These are phyloP conservation scores for Nothophytophthora sp. DNA, from an alignment of 352 stramenopile species.

Conservation along the genomic window DNA sequence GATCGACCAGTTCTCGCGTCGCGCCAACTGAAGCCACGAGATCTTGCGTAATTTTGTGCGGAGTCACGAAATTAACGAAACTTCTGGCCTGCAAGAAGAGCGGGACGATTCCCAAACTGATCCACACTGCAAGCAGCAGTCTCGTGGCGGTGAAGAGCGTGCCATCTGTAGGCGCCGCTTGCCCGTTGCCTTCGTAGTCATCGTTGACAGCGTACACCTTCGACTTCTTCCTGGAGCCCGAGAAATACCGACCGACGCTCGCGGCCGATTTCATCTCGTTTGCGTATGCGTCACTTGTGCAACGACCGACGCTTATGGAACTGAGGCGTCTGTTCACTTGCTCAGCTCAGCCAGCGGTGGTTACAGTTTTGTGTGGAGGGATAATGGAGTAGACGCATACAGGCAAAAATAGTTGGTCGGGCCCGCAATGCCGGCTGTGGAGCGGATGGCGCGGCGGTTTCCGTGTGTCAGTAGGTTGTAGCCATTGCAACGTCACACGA, in stretches of 20 bases:
- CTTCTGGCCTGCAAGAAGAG: slow-evolving; percentile 14
- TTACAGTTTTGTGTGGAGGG: too few species aligned
- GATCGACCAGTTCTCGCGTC: background rate
- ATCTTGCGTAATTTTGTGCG: slow-evolving; percentile 18
- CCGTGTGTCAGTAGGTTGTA: too few species aligned
- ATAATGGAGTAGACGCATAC: too few species aligned
- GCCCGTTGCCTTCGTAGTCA: background rate
- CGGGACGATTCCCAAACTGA: slow-evolving; percentile 8
- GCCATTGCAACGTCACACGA: too few species aligned
- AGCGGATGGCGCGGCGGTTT: too few species aligned
- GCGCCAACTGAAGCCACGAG: background rate
- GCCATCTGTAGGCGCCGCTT: background rate
- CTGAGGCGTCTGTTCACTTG: too few species aligned
- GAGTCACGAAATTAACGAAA: slow-evolving; percentile 13
- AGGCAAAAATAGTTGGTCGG: too few species aligned
- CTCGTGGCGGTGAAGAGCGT: slow-evolving; percentile 1
- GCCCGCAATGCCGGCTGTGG: too few species aligned
- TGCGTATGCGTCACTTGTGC: too few species aligned
- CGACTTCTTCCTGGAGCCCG: background rate
- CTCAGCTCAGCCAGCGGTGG: too few species aligned
- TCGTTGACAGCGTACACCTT: slow-evolving; percentile 2
- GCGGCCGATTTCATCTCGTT: too few species aligned
- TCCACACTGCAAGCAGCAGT: slow-evolving; percentile 6
- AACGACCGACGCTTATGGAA: too few species aligned
- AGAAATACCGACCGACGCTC: slow-evolving; percentile 3